Base-by-base conservation (phyloP, 176 grass and related monocot species). In the Melocanna baccifera region DNA sequence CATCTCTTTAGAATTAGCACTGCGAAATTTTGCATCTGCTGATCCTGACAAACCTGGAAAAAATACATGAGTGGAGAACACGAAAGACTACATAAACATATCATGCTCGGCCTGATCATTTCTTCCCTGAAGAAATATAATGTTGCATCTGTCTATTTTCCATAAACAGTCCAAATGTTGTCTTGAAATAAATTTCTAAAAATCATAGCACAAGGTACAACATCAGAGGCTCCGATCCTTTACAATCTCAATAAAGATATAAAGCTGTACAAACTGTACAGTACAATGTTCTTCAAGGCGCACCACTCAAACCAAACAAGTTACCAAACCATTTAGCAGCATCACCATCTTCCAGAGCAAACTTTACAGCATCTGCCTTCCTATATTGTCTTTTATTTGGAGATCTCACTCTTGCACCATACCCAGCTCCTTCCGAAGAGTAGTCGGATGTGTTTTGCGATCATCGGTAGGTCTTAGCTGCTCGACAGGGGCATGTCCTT, bases 391-490 rank as follows among this genome's bases (percentile, higher is more conserved):
- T 23, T 75, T 22, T 45, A 9, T 45, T 42, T 56, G 19, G 30
- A 71, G 23, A 79, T 57, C 43, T 86, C 83, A 89, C 51, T 78
- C 71, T 62, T 85, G 80, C 62, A 76, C 85, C 52, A 87, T 62
- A 19, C 42, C 1, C 76, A 91, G 71, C 43, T 91, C 80, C 65
- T 93, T 91, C 75, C 68, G 77, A 18, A 87, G 74, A 71, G 86
- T 96, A 40, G 87, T 90, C 12, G 89, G 89, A 59, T 91, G 90
- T 23, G 83, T 90, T 56, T 75, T 65, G 65, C 79, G 87, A 62
- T 75, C 79, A 61, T 94, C 89, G 0, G 76, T 88, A 19, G 88
- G 88, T 62, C 73, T 89, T 48, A 99, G 86, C 79, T 99, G 97
- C 86, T 96, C 88, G 16, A 90, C 90, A 6, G 84, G 83, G 80